Conservation (phyloP, 441 rosid species). For the Viola pubescens region DNA sequence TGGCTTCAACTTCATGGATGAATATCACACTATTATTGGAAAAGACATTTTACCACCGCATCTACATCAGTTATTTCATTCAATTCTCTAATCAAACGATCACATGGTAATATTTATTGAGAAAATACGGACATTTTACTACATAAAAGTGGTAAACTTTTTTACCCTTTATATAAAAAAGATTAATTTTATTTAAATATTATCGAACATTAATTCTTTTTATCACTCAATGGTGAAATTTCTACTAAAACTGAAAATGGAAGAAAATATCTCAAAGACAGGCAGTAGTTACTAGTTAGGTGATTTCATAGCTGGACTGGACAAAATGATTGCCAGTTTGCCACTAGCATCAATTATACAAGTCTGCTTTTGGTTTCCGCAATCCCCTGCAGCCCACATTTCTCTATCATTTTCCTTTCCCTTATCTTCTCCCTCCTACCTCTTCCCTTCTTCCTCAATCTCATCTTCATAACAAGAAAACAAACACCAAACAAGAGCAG, state of each 20-base stretch:
- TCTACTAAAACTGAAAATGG: background rate
- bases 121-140: background rate
- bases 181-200: background rate
- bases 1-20: too few relatives aligned
- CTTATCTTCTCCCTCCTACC: conserved; percentile 16
- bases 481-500: conserved; percentile 5
- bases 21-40: background rate
- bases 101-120: background rate
- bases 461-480: background rate
- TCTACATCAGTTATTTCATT: too few relatives aligned
- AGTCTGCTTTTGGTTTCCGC: conserved; percentile 32
- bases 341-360: conserved; percentile 35
- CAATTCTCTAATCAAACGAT: too few relatives aligned
- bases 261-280: conserved; percentile 19
- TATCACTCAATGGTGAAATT: too few relatives aligned
- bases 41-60: conserved; percentile 13
- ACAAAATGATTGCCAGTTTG: conserved; percentile 35
- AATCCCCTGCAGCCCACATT: conserved; percentile 25
- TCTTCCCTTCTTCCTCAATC: conserved; percentile 10
- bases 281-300: conserved; percentile 22
- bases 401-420: conserved; percentile 14
- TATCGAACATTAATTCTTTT: too few relatives aligned
- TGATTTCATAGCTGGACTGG: conserved; percentile 28
- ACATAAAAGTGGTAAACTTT: background rate
- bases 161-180: too few relatives aligned